Evolutionary conservation across 345 rosid genomes (phyloP).

Genomic region (Citrus hindsii): DNA sequence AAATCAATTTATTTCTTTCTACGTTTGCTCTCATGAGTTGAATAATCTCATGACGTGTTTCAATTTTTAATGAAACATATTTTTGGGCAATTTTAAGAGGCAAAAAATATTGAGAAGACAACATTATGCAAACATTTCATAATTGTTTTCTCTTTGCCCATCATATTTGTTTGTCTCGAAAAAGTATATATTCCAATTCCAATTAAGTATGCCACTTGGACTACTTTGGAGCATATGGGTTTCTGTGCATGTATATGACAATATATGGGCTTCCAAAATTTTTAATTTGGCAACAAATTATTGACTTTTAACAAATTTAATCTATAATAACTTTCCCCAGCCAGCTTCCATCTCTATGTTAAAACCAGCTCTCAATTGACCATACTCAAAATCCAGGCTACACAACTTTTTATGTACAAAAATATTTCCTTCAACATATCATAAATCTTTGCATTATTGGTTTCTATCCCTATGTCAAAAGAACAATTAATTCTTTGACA

Average conservation of each 20-base stretch:
- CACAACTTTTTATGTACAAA: neutral
- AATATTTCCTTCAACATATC: neutral
- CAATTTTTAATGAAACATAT: neutral
- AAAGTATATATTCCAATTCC: neutral
- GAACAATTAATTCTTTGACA: neutral
- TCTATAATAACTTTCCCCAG: neutral
- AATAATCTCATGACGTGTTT: neutral
- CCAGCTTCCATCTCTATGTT: neutral
- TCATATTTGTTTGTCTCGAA: neutral
- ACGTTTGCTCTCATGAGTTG: neutral
- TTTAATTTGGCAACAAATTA: neutral
- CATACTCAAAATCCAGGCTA: neutral
- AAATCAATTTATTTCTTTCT: neutral
- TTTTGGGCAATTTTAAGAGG: neutral
- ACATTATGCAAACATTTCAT: neutral
- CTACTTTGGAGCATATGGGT: neutral
- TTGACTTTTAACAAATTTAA: neutral
- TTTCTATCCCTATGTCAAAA: neutral
- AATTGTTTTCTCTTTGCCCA: neutral
- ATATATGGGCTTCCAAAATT: neutral
- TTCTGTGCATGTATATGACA: neutral
- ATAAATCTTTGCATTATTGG: neutral
- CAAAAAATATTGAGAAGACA: neutral
- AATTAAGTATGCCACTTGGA: neutral
- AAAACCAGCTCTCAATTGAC: neutral